Evolutionary conservation across 495 filamentous ascomycete species (phyloP).

Genomic region (Achaetomiella virescens): DNA sequence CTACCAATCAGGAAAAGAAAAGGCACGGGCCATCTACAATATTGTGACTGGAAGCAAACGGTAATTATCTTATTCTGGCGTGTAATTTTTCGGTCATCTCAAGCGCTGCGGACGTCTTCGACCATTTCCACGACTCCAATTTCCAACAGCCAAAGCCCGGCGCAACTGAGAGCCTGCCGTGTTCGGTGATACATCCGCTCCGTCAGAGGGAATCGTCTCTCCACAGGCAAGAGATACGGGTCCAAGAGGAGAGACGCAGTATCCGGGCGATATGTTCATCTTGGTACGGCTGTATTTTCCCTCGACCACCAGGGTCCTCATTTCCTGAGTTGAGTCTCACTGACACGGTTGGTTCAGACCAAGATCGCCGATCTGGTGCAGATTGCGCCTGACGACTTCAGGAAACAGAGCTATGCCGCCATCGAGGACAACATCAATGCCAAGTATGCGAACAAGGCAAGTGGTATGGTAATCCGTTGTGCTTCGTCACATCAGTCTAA

Average conservation of each 20-base stretch:
- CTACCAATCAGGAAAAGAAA: background rate
- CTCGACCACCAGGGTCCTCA: no score
- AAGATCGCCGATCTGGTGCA: constrained; percentile 86
- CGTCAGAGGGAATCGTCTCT: no score
- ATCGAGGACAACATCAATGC: constrained; percentile 92
- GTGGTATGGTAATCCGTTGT: constrained; percentile 3
- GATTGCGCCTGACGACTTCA: constrained; percentile 79
- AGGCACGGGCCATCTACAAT: background rate
- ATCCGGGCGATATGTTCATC: constrained; percentile 35
- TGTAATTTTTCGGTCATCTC: no score
- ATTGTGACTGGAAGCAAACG: no score
- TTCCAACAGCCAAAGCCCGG: background rate
- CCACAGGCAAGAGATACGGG: background rate
- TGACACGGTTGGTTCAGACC: constrained; percentile 32
- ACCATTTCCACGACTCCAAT: background rate
- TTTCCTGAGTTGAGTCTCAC: background rate
- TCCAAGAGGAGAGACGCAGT: background rate
- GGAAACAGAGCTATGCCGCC: constrained; percentile 65
- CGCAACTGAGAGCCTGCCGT: background rate
- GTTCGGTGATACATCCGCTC: no score
- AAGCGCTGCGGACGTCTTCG: no score
- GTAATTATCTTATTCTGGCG: no score
- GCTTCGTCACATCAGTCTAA: background rate
- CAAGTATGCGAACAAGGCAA: constrained; percentile 90
- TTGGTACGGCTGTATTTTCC: constrained; percentile 17